These are phyloP conservation scores for Aureobasidium leucospermi DNA, from an alignment of 2,329 filamentous ascomycete genomes.

Conservation along the genomic window DNA sequence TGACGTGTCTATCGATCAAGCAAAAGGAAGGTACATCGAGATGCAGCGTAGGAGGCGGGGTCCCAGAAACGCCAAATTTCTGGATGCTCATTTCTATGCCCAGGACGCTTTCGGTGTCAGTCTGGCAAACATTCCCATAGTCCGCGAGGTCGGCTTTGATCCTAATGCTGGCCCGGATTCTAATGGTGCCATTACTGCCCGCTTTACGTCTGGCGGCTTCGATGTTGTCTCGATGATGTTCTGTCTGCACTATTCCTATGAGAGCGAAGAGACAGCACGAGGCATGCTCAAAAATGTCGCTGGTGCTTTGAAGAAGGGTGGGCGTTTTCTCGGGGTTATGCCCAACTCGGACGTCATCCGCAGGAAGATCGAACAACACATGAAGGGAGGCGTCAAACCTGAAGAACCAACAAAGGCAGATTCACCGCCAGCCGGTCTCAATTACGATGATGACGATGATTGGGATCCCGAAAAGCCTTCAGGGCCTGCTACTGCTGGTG, in stretches of 20 bases:
- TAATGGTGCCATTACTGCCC: conserved; percentile 52
- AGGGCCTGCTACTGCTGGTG: conserved; percentile 32
- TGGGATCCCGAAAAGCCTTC: conserved; percentile 23
- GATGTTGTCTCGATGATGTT: conserved; percentile 99
- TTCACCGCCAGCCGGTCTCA: conserved; percentile 9
- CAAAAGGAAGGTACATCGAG: conserved; percentile 69
- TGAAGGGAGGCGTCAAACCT: conserved; percentile 45
- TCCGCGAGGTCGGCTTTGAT: conserved; percentile 84
- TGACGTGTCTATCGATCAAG: conserved; percentile 85
- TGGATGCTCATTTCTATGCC: conserved; percentile 74
- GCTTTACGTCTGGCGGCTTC: conserved; percentile 67
- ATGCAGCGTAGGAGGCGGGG: conserved; percentile 56
- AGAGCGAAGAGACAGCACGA: conserved; percentile 80
- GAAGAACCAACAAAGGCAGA: conserved; percentile 27
- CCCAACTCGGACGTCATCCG: conserved; percentile 93
- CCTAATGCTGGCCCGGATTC: conserved; percentile 54
- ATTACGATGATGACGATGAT: conserved; percentile 27
- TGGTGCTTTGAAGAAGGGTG: conserved; percentile 83
- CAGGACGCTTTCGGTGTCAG: conserved; percentile 90
- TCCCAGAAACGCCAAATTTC: conserved; percentile 16
- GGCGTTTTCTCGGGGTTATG: conserved; percentile 88
- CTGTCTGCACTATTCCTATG: conserved; percentile 97
- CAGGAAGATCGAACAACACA: conserved; percentile 67
- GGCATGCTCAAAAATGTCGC: conserved; percentile 93
- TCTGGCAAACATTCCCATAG: conserved; percentile 71